These are phyloP conservation scores for Luzula sylvatica DNA, from an alignment of 176 grass and related monocot genomes.

Conservation along the genomic window DNA sequence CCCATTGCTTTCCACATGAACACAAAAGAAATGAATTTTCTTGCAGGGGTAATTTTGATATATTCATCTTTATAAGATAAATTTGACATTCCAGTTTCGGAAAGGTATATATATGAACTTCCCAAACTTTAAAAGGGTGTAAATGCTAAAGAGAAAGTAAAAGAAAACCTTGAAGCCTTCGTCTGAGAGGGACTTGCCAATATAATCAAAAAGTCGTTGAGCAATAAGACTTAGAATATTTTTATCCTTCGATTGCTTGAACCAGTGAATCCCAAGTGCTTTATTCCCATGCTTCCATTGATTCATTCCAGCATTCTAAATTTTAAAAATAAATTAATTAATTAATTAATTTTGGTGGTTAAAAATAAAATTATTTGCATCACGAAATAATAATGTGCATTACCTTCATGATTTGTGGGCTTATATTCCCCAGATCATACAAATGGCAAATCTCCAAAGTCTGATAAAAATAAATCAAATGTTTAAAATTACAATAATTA, in stretches of 20 bases:
- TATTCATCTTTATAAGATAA: too few species aligned
- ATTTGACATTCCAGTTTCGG: too few species aligned
- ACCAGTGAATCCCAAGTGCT: constrained; percentile 90
- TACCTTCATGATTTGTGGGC: constrained; percentile 84
- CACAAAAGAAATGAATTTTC: too few species aligned
- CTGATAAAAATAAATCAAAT: constrained; percentile 39
- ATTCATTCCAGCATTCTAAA: constrained; percentile 67
- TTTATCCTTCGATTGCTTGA: constrained; percentile 82
- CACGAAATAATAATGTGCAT: too few species aligned
- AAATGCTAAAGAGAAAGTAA: constrained; percentile 3
- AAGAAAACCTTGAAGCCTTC: constrained; percentile 87
- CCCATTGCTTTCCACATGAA: constrained; percentile 90
- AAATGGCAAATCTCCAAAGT: constrained; percentile 84
- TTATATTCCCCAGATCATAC: constrained; percentile 76
- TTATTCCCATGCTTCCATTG: constrained; percentile 96
- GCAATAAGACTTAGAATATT: constrained; percentile 72
- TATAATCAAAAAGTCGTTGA: constrained; percentile 71
- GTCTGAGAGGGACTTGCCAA: constrained; percentile 80
- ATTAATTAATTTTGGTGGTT: background rate
- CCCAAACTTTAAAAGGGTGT: constrained; percentile 12
- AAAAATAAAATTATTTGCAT: constrained; percentile 2
- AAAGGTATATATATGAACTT: constrained; percentile 3
- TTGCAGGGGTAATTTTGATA: too few species aligned
- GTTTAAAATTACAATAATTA: background rate
- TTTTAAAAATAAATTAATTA: constrained; percentile 3